Conservation (phyloP, 495 filamentous ascomycete species). For the Platismatia glauca region DNA sequence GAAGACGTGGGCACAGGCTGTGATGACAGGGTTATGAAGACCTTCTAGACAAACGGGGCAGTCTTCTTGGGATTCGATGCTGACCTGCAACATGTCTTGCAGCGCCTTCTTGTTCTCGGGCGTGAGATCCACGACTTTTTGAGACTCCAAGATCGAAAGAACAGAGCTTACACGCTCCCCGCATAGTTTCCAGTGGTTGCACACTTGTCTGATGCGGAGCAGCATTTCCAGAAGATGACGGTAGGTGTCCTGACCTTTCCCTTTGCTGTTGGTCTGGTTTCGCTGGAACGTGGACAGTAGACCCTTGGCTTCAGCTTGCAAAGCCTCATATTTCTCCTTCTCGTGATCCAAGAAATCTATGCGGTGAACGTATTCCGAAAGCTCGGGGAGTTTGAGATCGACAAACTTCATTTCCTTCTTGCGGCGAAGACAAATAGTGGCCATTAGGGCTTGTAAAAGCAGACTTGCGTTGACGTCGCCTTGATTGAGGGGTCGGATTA, state of each 20-base stretch:
- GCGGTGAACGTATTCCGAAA: constrained; percentile 72
- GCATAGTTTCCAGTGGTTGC: constrained; percentile 82
- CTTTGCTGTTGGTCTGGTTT: constrained; percentile 29
- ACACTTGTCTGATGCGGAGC: constrained; percentile 75
- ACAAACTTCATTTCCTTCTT: constrained; percentile 88
- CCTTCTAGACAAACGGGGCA: constrained; percentile 77
- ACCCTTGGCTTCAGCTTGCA: constrained; percentile 70
- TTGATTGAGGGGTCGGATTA: constrained; percentile 60
- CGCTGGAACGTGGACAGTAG: constrained; percentile 53
- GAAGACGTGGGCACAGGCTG: constrained; percentile 79
- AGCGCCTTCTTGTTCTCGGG: constrained; percentile 64
- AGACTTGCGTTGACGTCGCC: constrained; percentile 51
- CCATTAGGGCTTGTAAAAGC: constrained; percentile 69
- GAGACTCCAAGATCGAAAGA: constrained; percentile 53
- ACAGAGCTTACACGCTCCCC: constrained; percentile 63
- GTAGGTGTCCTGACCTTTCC: constrained; percentile 43
- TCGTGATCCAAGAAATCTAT: constrained; percentile 71
- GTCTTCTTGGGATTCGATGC: constrained; percentile 73
- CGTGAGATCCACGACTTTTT: constrained; percentile 60
- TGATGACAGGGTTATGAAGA: constrained; percentile 71
- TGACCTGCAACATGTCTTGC: constrained; percentile 67
- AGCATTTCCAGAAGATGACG: constrained; percentile 71
- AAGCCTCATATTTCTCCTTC: constrained; percentile 66
- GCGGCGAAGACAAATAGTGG: constrained; percentile 71
- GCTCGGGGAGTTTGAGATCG: constrained; percentile 67